Percentiles rank a stretch among this genome's conserved stretches.
phyloP scores from a whole-genome alignment of 306 rosid genomes.

The Alnus glutinosa region DNA sequence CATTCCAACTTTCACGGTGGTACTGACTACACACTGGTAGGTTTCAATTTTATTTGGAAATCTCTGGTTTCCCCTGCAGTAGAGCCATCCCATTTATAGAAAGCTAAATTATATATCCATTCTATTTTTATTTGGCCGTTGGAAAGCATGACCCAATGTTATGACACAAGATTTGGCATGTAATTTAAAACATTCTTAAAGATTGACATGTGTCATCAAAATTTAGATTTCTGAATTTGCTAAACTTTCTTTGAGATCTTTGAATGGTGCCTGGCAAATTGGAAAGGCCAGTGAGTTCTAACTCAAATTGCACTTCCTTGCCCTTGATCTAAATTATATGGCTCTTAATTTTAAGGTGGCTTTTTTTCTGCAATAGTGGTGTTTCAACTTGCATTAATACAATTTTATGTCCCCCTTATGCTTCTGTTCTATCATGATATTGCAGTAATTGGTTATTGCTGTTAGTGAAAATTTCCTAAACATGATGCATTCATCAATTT shows the following conservation, averaged over 20 bases:
- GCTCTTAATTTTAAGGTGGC: not conserved
- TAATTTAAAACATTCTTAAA: not conserved
- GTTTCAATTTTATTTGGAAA: not conserved
- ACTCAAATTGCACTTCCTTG: too few species aligned
- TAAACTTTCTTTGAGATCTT: too few species aligned
- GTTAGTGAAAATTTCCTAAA: not conserved
- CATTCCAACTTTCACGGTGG: constrained; percentile 30
- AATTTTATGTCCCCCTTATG: too few species aligned
- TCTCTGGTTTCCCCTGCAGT: not conserved
- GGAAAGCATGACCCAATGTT: not conserved
- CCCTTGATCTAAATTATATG: too few species aligned
- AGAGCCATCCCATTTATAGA: not conserved
- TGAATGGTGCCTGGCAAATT: too few species aligned
- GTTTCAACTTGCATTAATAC: not conserved
- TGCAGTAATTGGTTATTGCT: too few species aligned
- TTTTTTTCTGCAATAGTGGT: not conserved
- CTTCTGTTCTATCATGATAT: too few species aligned
- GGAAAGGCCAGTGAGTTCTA: too few species aligned
- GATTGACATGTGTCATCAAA: not conserved
- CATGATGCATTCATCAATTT: not conserved
- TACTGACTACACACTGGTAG: constrained; percentile 30
- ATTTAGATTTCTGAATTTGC: too few species aligned
- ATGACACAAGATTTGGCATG: not conserved
- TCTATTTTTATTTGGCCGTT: not conserved
- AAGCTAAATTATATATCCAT: not conserved